Evolutionary conservation across 176 grass and related monocot genomes (phyloP).

Genomic region (Hsuehochloa calcarea): DNA sequence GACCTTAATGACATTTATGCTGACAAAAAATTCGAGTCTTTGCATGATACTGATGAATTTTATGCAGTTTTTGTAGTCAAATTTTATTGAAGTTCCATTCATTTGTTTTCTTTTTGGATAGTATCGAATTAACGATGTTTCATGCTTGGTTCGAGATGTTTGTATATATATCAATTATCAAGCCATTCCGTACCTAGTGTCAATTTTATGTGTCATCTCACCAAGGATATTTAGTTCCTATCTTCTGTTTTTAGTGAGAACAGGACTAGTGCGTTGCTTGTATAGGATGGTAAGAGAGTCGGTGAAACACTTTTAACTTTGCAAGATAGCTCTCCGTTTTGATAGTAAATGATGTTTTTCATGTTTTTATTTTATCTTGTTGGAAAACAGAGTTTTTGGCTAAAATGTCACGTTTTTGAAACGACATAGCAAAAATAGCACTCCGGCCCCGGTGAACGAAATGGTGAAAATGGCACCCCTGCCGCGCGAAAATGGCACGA

Average conservation of each 20-base stretch:
- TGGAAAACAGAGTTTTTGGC: not conserved
- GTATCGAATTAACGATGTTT: not conserved
- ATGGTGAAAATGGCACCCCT: too few relatives aligned
- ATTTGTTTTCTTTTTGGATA: not conserved
- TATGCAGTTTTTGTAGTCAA: conserved; percentile 8
- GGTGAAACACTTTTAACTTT: not conserved
- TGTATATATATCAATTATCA: not conserved
- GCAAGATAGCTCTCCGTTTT: not conserved
- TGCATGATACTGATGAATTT: not conserved
- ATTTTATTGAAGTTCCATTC: not conserved
- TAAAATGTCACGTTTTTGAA: too few relatives aligned
- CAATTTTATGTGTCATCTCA: not conserved
- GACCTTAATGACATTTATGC: not conserved
- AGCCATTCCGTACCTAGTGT: not conserved
- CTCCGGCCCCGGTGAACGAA: too few relatives aligned
- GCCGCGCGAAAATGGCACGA: too few relatives aligned
- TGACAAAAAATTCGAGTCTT: not conserved
- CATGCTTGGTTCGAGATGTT: not conserved
- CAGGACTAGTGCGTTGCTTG: not conserved
- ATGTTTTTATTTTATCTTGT: conserved; percentile 1
- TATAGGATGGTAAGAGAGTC: not conserved
- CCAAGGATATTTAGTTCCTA: not conserved
- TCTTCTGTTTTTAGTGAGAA: not conserved
- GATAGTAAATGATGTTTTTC: not conserved
- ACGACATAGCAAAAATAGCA: too few relatives aligned